A percentile compares a stretch with the other conserved stretches of the same genome.
These are phyloP conservation scores for Mariannaea sp. DNA, from an alignment of 2,329 filamentous ascomycete species.

Conservation along the genomic window DNA sequence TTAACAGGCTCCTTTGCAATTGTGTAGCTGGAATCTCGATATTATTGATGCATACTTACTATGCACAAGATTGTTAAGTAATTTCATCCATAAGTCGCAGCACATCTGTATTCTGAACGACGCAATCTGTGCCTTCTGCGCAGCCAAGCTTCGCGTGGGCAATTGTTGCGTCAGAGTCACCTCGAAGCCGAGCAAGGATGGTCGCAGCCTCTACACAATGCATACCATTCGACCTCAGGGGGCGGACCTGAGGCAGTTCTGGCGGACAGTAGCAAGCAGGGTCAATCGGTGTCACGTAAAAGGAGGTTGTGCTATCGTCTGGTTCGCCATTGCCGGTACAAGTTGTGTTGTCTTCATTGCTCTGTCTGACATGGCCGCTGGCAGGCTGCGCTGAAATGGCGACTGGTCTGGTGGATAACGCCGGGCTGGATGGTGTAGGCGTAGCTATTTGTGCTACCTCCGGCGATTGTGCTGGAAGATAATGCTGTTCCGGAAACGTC, in stretches of 20 bases:
- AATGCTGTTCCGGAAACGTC: background rate
- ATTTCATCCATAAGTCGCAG: constrained; percentile 1
- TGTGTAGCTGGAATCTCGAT: no score
- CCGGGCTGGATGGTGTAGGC: background rate
- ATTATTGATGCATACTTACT: no score
- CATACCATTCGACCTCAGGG: background rate
- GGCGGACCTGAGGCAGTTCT: background rate
- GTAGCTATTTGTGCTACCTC: background rate
- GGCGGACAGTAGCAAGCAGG: background rate
- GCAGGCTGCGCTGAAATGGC: background rate
- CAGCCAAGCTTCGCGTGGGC: background rate
- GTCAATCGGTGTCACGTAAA: background rate
- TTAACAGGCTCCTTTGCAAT: no score
- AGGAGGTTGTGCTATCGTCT: background rate
- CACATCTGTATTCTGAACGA: constrained; percentile 3
- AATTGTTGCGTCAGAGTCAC: background rate
- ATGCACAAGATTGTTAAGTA: background rate
- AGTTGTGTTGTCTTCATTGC: background rate
- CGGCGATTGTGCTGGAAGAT: background rate
- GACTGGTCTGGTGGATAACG: background rate
- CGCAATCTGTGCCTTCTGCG: constrained; percentile 1
- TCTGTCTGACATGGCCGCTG: background rate
- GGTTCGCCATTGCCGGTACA: background rate
- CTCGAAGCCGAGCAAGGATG: constrained; percentile 2
- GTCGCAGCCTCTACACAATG: background rate